A percentile compares a stretch with the other conserved stretches of the same genome.
These are phyloP conservation scores for Martiniozyma abietophila DNA, from an alignment of 805 yeast species.

Conservation along the genomic window DNA sequence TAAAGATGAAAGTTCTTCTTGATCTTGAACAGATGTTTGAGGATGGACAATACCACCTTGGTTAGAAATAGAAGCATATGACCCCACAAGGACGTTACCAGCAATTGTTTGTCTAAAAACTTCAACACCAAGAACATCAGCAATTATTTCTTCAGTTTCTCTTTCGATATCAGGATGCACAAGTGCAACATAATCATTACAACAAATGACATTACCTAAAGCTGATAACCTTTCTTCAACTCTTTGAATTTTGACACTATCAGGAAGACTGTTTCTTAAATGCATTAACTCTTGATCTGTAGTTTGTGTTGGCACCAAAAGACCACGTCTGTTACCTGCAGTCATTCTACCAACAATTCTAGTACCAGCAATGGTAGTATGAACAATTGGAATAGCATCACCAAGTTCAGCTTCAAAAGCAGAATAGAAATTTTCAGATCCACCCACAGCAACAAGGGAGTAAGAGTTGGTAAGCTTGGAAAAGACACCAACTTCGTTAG, in stretches of 20 bases:
- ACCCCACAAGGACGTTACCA: slow-evolving; percentile 94
- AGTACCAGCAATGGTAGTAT: slow-evolving; percentile 96
- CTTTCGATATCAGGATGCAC: slow-evolving; percentile 99
- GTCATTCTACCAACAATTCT: slow-evolving; percentile 97
- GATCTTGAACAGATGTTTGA: slow-evolving; percentile 93
- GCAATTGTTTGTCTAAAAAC: slow-evolving; percentile 99
- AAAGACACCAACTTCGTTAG: slow-evolving; percentile 89
- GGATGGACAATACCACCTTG: slow-evolving; percentile 99
- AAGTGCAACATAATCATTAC: slow-evolving; percentile 97
- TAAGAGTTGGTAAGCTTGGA: slow-evolving; percentile 93
- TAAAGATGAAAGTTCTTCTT: slow-evolving; percentile 92
- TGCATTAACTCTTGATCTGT: slow-evolving; percentile 98
- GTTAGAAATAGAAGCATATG: slow-evolving; percentile 88
- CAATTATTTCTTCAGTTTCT: slow-evolving; percentile 96
- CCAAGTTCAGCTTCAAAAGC: slow-evolving; percentile 98
- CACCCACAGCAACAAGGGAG: slow-evolving; percentile 94
- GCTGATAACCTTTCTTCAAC: slow-evolving; percentile 97
- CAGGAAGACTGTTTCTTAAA: slow-evolving; percentile 92
- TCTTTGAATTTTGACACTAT: slow-evolving; percentile 88
- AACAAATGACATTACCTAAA: slow-evolving; percentile 94
- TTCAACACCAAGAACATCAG: slow-evolving; percentile 97
- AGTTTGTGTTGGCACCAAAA: slow-evolving; percentile 94
- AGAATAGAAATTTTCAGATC: slow-evolving; percentile 74
- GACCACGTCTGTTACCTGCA: slow-evolving; percentile 96
- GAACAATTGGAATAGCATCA: slow-evolving; percentile 91